These are phyloP conservation scores for Hibiscus mutabilis DNA, from an alignment of 345 rosid species.

Conservation along the genomic window DNA sequence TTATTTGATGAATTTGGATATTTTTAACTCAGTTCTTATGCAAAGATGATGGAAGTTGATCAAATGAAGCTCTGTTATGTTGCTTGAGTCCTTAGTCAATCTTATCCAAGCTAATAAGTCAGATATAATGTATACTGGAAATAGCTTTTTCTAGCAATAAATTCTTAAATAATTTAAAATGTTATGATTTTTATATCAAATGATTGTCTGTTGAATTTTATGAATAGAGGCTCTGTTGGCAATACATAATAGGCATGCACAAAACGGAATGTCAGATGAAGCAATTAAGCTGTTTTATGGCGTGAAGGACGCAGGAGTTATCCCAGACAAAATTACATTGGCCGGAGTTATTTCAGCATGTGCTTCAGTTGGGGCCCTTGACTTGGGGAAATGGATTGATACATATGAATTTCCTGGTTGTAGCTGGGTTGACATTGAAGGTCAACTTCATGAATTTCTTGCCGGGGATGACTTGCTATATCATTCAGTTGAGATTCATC, in stretches of 20 bases:
- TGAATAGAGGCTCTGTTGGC: not conserved
- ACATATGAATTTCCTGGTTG: conserved; percentile 66
- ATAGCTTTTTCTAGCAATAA: not conserved
- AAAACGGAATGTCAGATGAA: conserved; percentile 69
- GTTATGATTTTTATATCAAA: not conserved
- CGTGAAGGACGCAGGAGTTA: conserved; percentile 42
- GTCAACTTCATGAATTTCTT: conserved; percentile 53
- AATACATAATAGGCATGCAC: conserved; percentile 52
- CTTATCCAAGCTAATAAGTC: not conserved
- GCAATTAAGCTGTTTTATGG: conserved; percentile 50
- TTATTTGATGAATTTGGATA: not conserved
- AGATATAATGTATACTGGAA: not conserved
- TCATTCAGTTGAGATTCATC: conserved; percentile 26
- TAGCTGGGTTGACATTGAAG: conserved; percentile 69
- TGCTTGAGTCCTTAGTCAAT: not conserved
- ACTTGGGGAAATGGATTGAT: conserved; percentile 62
- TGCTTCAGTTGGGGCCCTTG: conserved; percentile 73
- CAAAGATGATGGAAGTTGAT: too few species aligned
- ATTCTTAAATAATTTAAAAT: not conserved
- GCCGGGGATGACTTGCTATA: conserved; percentile 42
- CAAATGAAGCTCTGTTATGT: not conserved
- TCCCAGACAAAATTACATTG: conserved; percentile 51
- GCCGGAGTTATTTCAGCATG: conserved; percentile 62
- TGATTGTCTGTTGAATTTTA: not conserved
- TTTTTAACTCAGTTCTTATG: too few species aligned